These are phyloP conservation scores for Monosporascus ibericus DNA, from an alignment of 2,329 filamentous ascomycete species.

Conservation along the genomic window DNA sequence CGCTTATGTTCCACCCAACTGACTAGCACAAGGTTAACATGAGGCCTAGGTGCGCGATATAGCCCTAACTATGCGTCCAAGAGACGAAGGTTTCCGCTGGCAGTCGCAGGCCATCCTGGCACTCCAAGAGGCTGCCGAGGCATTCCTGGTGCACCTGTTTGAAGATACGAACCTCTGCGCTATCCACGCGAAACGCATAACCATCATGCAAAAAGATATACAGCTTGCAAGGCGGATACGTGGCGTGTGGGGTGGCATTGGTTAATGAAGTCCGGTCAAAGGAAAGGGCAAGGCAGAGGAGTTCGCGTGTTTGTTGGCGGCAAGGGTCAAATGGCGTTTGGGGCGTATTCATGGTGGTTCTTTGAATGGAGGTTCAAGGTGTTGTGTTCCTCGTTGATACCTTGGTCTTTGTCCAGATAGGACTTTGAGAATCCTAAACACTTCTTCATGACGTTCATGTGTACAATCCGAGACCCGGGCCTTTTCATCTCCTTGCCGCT, in stretches of 20 bases:
- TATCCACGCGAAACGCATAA: conserved; percentile 93
- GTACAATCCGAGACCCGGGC: no score
- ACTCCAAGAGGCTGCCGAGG: conserved; percentile 92
- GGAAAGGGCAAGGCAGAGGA: background rate
- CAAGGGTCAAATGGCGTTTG: conserved; percentile 27
- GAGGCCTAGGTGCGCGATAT: conserved; percentile 60
- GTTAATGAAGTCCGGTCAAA: conserved; percentile 32
- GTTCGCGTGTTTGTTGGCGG: conserved; percentile 3
- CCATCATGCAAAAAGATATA: conserved; percentile 97
- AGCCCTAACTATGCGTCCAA: conserved; percentile 56
- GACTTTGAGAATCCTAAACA: background rate
- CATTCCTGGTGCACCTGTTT: conserved; percentile 93
- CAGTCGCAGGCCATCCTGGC: conserved; percentile 92
- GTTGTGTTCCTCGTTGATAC: background rate
- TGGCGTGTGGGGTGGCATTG: conserved; percentile 66
- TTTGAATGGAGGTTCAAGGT: background rate
- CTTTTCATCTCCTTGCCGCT: no score
- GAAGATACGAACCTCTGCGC: conserved; percentile 95
- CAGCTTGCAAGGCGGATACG: conserved; percentile 80
- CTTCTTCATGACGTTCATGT: no score
- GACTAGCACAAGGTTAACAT: conserved; percentile 2
- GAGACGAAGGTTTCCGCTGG: conserved; percentile 74
- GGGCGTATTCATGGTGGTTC: conserved; percentile 55
- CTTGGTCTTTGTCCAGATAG: background rate
- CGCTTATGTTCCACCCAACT: background rate